These are phyloP conservation scores for Wallacemonas sp. DNA, from an alignment of 208 protist species.

Conservation along the genomic window DNA sequence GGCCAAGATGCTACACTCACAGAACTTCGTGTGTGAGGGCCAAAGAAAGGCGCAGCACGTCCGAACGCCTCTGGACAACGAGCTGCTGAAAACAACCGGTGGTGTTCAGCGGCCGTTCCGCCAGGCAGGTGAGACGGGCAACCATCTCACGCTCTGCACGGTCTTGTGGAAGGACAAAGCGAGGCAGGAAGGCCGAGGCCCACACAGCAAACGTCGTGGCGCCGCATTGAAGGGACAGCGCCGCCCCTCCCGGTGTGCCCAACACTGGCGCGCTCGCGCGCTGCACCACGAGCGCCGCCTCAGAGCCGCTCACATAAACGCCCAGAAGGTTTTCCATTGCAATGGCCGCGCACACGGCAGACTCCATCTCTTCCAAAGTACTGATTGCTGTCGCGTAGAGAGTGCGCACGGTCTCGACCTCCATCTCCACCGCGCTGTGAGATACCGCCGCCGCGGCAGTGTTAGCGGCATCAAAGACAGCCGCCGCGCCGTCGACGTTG, in stretches of 20 bases:
- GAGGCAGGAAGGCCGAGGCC: slow-evolving; percentile 15
- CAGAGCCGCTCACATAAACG: slow-evolving; percentile 1
- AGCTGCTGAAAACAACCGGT: slow-evolving; percentile 77
- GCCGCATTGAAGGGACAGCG: slow-evolving; percentile 1
- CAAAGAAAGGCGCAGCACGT: slow-evolving; percentile 50
- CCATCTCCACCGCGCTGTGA: slow-evolving; percentile 16
- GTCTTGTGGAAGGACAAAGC: slow-evolving; percentile 21
- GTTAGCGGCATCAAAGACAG: slow-evolving; percentile 13
- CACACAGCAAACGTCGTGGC: slow-evolving; percentile 14
- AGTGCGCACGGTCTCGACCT: slow-evolving; percentile 35
- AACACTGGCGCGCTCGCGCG: slow-evolving; percentile 17
- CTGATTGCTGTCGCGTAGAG: slow-evolving; percentile 39
- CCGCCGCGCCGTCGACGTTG: slow-evolving; percentile 31
- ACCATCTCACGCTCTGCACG: slow-evolving; percentile 26
- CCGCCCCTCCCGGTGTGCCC: not conserved
- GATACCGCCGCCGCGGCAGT: not conserved
- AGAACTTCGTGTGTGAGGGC: slow-evolving; percentile 66
- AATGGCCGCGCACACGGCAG: slow-evolving; percentile 41
- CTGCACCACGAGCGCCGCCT: slow-evolving; percentile 13
- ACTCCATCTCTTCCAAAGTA: slow-evolving; percentile 61
- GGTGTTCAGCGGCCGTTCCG: slow-evolving; percentile 70
- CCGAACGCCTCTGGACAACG: slow-evolving; percentile 36
- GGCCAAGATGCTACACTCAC: slow-evolving; percentile 17
- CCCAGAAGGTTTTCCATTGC: slow-evolving; percentile 55
- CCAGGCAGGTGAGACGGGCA: slow-evolving; percentile 72